A percentile compares a stretch with the other conserved stretches of the same genome.
Evolutionary conservation across 345 rosid species (phyloP).

Genomic region (Eucalyptus curtisii): DNA sequence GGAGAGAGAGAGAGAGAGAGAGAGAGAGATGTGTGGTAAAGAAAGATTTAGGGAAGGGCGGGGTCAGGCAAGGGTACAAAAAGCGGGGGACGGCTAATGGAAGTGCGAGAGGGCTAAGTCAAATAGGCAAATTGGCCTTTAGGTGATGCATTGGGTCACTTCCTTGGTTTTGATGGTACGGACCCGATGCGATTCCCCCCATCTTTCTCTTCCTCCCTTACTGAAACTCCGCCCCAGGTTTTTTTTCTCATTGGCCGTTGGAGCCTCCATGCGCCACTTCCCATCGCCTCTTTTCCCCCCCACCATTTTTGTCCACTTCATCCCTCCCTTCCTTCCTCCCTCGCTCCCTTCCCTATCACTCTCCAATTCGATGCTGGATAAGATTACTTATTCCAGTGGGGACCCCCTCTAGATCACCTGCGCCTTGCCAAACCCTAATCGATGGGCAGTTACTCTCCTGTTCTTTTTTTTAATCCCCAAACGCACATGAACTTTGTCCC

Average conservation of each 20-base stretch:
- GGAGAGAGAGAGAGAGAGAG: not conserved
- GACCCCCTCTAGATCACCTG: not conserved
- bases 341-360: not conserved
- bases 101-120: not conserved
- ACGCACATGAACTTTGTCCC: not conserved
- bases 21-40: not conserved
- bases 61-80: not conserved
- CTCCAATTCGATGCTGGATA: not conserved
- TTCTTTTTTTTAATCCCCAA: not conserved
- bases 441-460: not conserved
- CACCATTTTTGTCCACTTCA: conserved; percentile 7
- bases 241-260: conserved; percentile 29
- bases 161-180: not conserved
- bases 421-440: not conserved
- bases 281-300: not conserved
- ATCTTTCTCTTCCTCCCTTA: not conserved
- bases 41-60: not conserved
- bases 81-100: not conserved
- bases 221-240: conserved; percentile 17
- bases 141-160: not conserved
- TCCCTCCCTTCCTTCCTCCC: not conserved
- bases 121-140: not conserved
- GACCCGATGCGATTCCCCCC: not conserved
- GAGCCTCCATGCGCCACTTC: conserved; percentile 61
- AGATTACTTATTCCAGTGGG: not conserved